These are phyloP conservation scores for Ascochyta rabiei DNA, from an alignment of 2,329 filamentous ascomycete genomes.

Conservation along the genomic window DNA sequence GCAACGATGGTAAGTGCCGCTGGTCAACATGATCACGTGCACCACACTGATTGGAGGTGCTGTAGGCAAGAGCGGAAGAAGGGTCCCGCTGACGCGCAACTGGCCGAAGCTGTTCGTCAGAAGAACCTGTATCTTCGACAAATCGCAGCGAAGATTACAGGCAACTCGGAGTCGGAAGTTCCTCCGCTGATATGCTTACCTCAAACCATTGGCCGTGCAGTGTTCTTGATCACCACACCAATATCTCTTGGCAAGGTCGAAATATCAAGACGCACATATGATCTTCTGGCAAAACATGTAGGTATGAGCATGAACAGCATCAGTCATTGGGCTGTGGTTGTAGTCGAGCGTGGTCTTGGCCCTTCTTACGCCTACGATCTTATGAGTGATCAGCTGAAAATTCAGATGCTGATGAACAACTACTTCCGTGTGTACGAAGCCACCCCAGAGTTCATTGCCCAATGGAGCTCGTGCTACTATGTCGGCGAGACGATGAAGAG, in stretches of 20 bases:
- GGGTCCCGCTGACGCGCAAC: constrained; percentile 5
- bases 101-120: constrained; percentile 13
- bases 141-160: constrained; percentile 14
- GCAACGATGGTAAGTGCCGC: constrained; percentile 11
- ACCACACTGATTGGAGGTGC: background rate
- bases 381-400: constrained; percentile 16
- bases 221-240: constrained; percentile 17
- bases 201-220: constrained; percentile 4
- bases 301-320: constrained; percentile 20
- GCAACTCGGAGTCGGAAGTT: constrained; percentile 17
- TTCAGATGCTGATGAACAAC: constrained; percentile 19
- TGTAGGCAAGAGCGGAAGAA: constrained; percentile 12
- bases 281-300: constrained; percentile 16
- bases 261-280: constrained; percentile 10
- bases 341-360: constrained; percentile 13
- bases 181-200: constrained; percentile 17
- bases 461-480: constrained; percentile 20
- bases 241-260: constrained; percentile 16
- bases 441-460: constrained; percentile 6
- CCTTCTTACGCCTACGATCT: constrained; percentile 15
- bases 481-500: constrained; percentile 16
- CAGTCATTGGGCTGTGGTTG: constrained; percentile 14
- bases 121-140: constrained; percentile 14
- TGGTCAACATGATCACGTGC: background rate
- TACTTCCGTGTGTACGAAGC: constrained; percentile 18